phyloP scores from a whole-genome alignment of 768 basidiomycete genomes.

The Hemileccinum impolitum region DNA sequence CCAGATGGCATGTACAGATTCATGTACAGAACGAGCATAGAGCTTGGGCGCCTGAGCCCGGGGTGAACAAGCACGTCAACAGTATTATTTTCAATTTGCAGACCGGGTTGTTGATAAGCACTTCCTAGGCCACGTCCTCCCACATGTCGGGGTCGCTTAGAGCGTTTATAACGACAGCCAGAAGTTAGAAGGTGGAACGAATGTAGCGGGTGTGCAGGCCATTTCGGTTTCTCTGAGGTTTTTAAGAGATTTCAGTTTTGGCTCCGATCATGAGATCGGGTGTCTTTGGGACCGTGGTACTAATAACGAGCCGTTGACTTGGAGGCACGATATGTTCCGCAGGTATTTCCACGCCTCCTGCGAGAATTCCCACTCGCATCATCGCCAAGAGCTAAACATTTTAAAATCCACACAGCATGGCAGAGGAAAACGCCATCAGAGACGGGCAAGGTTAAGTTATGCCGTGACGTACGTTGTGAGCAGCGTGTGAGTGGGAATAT shows the following conservation, averaged over 20 bases:
- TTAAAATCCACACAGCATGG: background rate
- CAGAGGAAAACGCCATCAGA: constrained; percentile 6
- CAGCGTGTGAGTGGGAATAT: constrained; percentile 80
- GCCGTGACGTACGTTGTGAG: constrained; percentile 58
- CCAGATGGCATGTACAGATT: background rate
- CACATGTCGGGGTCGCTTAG: constrained; percentile 4
- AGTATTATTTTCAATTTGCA: constrained; percentile 1
- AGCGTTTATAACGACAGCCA: constrained; percentile 2
- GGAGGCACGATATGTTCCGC: constrained; percentile 44
- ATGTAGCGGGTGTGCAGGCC: constrained; percentile 1
- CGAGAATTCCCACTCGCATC: constrained; percentile 70
- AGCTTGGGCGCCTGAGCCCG: background rate
- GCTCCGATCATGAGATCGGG: background rate
- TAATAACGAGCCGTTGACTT: constrained; percentile 38
- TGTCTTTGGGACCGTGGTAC: constrained; percentile 9
- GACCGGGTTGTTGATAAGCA: background rate
- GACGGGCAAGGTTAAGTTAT: background rate
- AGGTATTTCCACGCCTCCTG: constrained; percentile 57
- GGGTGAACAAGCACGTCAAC: background rate
- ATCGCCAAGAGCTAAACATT: constrained; percentile 57
- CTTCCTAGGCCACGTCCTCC: background rate
- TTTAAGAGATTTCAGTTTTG: background rate
- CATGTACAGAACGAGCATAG: constrained; percentile 8
- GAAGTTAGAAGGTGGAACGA: constrained; percentile 14
- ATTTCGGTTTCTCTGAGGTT: background rate